phyloP scores from a whole-genome alignment of 805 yeast genomes.

The Pichia deserticola region DNA sequence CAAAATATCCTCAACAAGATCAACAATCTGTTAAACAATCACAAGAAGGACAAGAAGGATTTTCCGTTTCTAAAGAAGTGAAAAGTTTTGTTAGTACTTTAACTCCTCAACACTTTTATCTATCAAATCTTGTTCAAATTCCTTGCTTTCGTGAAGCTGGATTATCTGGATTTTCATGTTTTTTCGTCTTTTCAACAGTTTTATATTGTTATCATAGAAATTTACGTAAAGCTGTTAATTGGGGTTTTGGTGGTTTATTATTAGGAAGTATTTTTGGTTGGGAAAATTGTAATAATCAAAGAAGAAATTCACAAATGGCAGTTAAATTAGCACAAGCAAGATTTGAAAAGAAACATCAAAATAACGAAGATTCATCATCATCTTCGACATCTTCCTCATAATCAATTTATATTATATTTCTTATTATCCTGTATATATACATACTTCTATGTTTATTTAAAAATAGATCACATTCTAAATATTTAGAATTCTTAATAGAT shows the following conservation, averaged over 20 bases:
- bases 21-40: not conserved
- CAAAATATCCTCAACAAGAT: constrained; percentile 31
- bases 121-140: constrained; percentile 45
- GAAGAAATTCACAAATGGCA: constrained; percentile 58
- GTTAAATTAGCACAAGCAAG: constrained; percentile 61
- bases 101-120: constrained; percentile 42
- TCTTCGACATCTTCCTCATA: too few relatives aligned
- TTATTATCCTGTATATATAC: too few relatives aligned
- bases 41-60: constrained; percentile 4
- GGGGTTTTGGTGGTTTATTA: constrained; percentile 76
- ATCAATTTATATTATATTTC: too few relatives aligned
- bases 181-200: constrained; percentile 62
- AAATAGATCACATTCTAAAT: too few relatives aligned
- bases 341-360: constrained; percentile 18
- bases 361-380: not conserved
- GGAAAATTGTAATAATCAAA: constrained; percentile 81
- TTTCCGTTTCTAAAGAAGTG: constrained; percentile 18
- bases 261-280: constrained; percentile 79
- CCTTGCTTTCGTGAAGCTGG: constrained; percentile 82
- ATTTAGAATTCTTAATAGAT: too few relatives aligned
- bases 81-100: constrained; percentile 26
- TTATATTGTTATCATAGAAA: constrained; percentile 62
- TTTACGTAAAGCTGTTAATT: constrained; percentile 57
- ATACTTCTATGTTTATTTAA: too few relatives aligned
- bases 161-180: constrained; percentile 62